Evolutionary conservation across 106 monocot genomes (phyloP).

Genomic region (Acorus calamus): DNA sequence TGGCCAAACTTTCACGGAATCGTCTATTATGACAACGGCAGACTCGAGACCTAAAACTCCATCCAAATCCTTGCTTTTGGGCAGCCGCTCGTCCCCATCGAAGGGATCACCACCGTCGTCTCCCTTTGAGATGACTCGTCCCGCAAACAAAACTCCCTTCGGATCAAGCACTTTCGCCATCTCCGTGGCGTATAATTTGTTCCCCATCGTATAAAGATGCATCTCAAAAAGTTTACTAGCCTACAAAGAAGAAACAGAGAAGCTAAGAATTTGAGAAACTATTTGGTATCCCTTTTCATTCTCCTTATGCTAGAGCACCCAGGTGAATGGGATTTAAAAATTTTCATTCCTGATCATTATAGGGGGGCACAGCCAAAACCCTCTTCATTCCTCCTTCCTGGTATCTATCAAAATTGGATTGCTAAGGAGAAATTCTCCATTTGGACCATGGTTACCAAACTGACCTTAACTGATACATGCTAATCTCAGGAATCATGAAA

Average conservation of each 20-base stretch:
- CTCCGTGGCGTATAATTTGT: constrained; percentile 92
- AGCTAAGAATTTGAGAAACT: no score
- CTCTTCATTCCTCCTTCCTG: no score
- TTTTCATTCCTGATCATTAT: no score
- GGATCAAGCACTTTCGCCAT: constrained; percentile 89
- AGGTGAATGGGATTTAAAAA: no score
- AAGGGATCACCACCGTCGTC: constrained; percentile 49
- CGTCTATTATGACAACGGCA: constrained; percentile 95
- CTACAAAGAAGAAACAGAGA: constrained; percentile 21
- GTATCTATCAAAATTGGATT: no score
- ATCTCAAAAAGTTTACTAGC: constrained; percentile 84
- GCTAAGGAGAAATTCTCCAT: no score
- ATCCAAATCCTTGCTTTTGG: constrained; percentile 90
- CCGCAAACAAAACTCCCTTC: constrained; percentile 60
- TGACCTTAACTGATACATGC: no score
- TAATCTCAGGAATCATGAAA: neutral
- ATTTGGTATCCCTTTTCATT: no score
- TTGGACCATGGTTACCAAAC: no score
- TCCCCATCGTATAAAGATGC: constrained; percentile 97
- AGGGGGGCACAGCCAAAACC: no score
- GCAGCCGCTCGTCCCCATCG: constrained; percentile 71
- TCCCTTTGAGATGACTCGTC: constrained; percentile 77
- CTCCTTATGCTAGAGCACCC: no score
- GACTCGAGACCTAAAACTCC: constrained; percentile 96
- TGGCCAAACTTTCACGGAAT: constrained; percentile 86